A percentile compares a stretch with the other conserved stretches of the same genome.
Evolutionary conservation across 768 basidiomycete genomes (phyloP).

Genomic region (Russula ochroleuca): DNA sequence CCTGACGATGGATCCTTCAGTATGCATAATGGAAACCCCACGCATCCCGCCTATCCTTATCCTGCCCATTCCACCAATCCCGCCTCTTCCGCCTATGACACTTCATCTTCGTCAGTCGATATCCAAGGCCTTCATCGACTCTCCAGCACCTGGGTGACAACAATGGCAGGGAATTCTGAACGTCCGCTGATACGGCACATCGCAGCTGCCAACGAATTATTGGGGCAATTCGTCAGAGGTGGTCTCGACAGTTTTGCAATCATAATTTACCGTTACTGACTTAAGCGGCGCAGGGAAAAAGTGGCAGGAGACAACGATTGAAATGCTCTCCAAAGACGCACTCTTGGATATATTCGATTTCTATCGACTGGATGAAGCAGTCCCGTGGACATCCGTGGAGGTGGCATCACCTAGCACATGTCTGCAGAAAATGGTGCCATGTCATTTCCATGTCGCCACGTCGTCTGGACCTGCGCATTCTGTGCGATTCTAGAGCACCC

Average conservation of each 20-base stretch:
- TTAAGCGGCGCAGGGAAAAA: neutral
- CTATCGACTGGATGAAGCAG: neutral
- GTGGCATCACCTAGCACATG: slow-evolving; percentile 3
- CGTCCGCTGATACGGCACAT: neutral
- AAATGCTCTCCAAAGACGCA: neutral
- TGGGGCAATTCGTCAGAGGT: neutral
- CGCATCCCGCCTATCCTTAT: too few species aligned
- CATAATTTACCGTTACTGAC: neutral
- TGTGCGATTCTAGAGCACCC: neutral
- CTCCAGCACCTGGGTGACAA: neutral
- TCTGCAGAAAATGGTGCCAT: slow-evolving; percentile 6
- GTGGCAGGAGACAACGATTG: neutral
- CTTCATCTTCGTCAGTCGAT: too few species aligned
- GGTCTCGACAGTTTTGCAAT: neutral
- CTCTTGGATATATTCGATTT: neutral
- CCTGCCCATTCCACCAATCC: too few species aligned
- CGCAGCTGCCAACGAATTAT: neutral
- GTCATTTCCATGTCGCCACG: neutral
- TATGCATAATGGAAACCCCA: too few species aligned
- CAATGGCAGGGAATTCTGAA: neutral
- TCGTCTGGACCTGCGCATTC: neutral
- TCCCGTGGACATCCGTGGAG: neutral
- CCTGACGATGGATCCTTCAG: too few species aligned
- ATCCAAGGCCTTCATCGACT: too few species aligned
- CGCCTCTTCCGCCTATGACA: too few species aligned